Evolutionary conservation across 1,139 yeast species (phyloP).

Genomic region (Meyerozyma carpophila): DNA sequence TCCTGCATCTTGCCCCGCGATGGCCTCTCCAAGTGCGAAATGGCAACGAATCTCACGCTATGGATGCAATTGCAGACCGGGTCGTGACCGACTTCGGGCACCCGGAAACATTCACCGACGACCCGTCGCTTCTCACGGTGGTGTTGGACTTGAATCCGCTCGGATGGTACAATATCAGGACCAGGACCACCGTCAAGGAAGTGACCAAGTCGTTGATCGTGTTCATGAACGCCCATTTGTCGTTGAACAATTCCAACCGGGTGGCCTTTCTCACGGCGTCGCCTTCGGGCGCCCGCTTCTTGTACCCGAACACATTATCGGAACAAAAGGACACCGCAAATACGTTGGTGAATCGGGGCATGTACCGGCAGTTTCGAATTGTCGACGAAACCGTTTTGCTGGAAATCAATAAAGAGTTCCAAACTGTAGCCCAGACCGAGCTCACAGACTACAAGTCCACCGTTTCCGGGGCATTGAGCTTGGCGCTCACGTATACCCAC

Average conservation of each 20-base stretch:
- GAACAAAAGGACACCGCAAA: slow-evolving; percentile 7
- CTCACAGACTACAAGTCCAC: slow-evolving; percentile 29
- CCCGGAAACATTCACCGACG: slow-evolving; percentile 42
- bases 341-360: slow-evolving; percentile 30
- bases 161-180: slow-evolving; percentile 60
- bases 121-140: slow-evolving; percentile 77
- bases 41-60: slow-evolving; percentile 12
- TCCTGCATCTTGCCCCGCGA: background rate
- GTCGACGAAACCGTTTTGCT: slow-evolving; percentile 76
- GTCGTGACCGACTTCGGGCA: slow-evolving; percentile 46
- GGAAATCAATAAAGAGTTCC: slow-evolving; percentile 48
- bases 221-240: slow-evolving; percentile 78
- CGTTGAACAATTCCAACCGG: slow-evolving; percentile 78
- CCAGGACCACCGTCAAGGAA: slow-evolving; percentile 44
- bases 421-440: slow-evolving; percentile 18
- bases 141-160: slow-evolving; percentile 74
- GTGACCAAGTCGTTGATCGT: slow-evolving; percentile 60
- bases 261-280: slow-evolving; percentile 82
- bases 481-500: slow-evolving; percentile 77
- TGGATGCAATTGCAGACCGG: slow-evolving; percentile 76
- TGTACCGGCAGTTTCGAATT: slow-evolving; percentile 82
- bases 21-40: background rate
- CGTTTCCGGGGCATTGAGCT: slow-evolving; percentile 72
- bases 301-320: slow-evolving; percentile 55
- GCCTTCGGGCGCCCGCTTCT: slow-evolving; percentile 60